Conservation (phyloP, 2,329 filamentous ascomycete species). For the Claviceps sp. region DNA sequence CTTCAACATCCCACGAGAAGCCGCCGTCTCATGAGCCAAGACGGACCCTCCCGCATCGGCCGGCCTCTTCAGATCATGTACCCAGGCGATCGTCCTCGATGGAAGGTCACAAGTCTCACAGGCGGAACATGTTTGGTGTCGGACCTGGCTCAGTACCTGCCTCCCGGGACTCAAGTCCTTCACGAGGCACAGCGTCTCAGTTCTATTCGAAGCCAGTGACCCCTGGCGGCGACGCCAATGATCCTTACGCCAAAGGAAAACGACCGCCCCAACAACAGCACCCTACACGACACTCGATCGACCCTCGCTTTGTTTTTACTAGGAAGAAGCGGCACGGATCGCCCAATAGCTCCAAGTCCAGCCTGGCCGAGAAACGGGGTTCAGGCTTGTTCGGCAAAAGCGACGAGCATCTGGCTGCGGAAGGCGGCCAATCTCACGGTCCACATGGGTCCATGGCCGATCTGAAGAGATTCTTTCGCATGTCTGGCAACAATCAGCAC, state of each 20-base stretch:
- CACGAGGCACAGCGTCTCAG: constrained; percentile 45
- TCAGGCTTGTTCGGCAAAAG: constrained; percentile 26
- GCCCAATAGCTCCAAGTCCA: constrained; percentile 37
- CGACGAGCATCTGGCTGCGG: constrained; percentile 18
- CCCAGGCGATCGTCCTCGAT: constrained; percentile 28
- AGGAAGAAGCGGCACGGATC: constrained; percentile 55
- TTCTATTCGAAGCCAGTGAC: constrained; percentile 64
- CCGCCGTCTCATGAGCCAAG: constrained; percentile 27
- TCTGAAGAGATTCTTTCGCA: constrained; percentile 90
- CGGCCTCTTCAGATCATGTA: constrained; percentile 27
- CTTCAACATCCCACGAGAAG: constrained; percentile 43
- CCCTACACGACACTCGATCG: constrained; percentile 48
- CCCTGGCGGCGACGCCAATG: constrained; percentile 65
- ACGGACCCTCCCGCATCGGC: constrained; percentile 27
- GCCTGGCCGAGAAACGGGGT: constrained; percentile 40
- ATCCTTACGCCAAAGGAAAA: constrained; percentile 76
- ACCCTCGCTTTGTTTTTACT: constrained; percentile 74
- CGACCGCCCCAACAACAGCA: constrained; percentile 56
- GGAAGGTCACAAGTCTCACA: constrained; percentile 30
- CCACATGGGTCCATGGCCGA: constrained; percentile 77
- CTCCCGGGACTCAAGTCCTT: constrained; percentile 52
- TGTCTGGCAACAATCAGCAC: constrained; percentile 54
- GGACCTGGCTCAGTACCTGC: constrained; percentile 40
- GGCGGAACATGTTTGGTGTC: constrained; percentile 40
- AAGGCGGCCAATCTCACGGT: constrained; percentile 13